Percentiles rank a stretch among this genome's conserved stretches.
phyloP scores from a whole-genome alignment of 768 basidiomycete genomes.

The Boletus rufocinnamomeus region DNA sequence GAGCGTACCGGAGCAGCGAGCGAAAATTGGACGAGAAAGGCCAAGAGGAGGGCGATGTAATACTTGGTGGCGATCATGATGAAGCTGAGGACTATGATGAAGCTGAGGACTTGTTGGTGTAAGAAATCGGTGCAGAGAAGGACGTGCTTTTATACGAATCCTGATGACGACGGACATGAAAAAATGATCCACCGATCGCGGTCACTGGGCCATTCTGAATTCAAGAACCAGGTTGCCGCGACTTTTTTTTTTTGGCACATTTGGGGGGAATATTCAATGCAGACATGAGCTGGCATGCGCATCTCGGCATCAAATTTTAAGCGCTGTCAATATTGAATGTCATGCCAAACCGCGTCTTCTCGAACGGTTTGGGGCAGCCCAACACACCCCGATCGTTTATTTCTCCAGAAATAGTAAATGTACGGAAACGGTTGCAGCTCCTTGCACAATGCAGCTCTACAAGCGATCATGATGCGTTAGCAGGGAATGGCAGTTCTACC shows the following conservation, averaged over 20 bases:
- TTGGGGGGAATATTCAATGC: not conserved
- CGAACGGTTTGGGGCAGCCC: no score
- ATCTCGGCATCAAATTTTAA: no score
- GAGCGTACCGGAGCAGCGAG: conserved; percentile 25
- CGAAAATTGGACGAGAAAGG: conserved; percentile 21
- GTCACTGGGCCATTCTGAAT: conserved; percentile 17
- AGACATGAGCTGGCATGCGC: no score
- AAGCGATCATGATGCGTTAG: no score
- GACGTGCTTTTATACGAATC: conserved; percentile 24
- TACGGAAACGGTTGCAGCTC: no score
- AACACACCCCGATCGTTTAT: no score
- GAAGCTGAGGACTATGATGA: conserved; percentile 17
- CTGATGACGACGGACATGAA: not conserved
- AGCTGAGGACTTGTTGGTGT: conserved; percentile 1
- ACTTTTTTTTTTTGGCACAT: no score
- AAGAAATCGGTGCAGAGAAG: not conserved
- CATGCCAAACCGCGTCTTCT: no score
- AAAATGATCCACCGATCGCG: not conserved
- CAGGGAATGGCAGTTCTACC: no score
- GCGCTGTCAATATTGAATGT: no score
- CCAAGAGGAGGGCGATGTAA: conserved; percentile 23
- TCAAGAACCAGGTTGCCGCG: conserved; percentile 20
- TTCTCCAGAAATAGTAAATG: no score
- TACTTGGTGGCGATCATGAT: conserved; percentile 26
- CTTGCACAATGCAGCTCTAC: no score